Evolutionary conservation across 2,329 filamentous ascomycete species (phyloP).

Genomic region (Colletotrichum tropicicola): DNA sequence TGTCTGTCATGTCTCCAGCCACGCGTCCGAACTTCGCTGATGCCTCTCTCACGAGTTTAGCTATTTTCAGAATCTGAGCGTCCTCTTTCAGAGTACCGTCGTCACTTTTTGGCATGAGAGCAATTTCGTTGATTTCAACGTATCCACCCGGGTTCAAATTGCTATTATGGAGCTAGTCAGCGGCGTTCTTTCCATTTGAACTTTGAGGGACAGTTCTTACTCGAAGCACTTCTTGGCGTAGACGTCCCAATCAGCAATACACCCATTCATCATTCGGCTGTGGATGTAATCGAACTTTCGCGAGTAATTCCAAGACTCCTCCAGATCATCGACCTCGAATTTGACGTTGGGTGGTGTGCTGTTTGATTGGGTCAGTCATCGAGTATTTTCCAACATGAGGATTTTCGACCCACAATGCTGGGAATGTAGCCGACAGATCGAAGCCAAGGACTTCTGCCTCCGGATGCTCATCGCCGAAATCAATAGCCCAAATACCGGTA

Average conservation of each 20-base stretch:
- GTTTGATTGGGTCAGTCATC: not conserved
- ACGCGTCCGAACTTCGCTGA: not conserved
- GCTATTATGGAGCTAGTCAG: not conserved
- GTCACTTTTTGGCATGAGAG: constrained; percentile 47
- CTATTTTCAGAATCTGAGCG: constrained; percentile 34
- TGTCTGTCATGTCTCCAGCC: not conserved
- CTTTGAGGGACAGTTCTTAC: not conserved
- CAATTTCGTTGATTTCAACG: constrained; percentile 51
- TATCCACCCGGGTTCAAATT: constrained; percentile 52
- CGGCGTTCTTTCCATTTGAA: not conserved
- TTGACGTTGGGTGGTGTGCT: constrained; percentile 51
- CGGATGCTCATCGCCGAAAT: constrained; percentile 43
- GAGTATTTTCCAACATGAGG: not conserved
- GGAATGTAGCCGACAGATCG: constrained; percentile 51
- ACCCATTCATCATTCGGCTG: constrained; percentile 5
- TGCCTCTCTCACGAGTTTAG: not conserved
- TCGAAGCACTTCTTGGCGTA: constrained; percentile 41
- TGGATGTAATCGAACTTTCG: constrained; percentile 21
- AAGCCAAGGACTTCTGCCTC: constrained; percentile 43
- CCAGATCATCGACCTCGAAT: constrained; percentile 50
- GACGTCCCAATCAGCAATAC: not conserved
- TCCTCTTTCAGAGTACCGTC: constrained; percentile 45
- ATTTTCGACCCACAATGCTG: constrained; percentile 36
- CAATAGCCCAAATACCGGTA: constrained; percentile 54
- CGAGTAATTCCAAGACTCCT: constrained; percentile 42